Base-by-base conservation (phyloP, 768 basidiomycete genomes). In the Chalciporus piperatus region DNA sequence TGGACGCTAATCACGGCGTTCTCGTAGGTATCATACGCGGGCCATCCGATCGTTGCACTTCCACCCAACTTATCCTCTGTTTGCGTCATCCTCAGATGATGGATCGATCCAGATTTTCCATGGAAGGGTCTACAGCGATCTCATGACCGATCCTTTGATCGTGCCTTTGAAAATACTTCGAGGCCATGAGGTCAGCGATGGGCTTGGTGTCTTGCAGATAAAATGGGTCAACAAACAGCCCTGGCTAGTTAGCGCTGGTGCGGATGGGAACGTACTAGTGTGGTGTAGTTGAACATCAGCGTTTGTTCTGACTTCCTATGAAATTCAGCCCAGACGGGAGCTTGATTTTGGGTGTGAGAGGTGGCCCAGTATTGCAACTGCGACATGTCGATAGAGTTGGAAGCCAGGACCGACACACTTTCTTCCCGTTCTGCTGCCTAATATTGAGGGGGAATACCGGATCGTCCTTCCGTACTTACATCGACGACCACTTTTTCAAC, bases 81-180 rank as follows among this genome's bases (percentile, higher is more conserved):
- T 99, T 69, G 93, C 93, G 11, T 95, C 92, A 6, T 90, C 92
- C 39, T 95, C 94, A 20, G 97, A 99, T 69, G 97, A 98, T 70
- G 97, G 97, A 25, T 86, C 92, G 38, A 92, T 98, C 60, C 96
- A 98, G 68, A 76, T 99, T 59, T 98, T 99, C 83, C 97, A 99
- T 70, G 82, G 89, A 28, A 83, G 95, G 55, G 89, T 98, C 41
- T 98, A 90, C 73, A 88, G 83, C 63, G 97, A 99, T 69, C 79
- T 98, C 41, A 89, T 97, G 84, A 95, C 91, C 41, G 96, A 99
- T 71, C 96, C 97, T 28, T 76, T 98, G 52, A 98, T 99, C 61
- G 96, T 99, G 1, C 97, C 97, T 17, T 75, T 99, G 63, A 98
- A 98, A 72, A 96, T 98, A 47, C 77, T 99, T 41, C 78, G 90